Evolutionary conservation across 1,284 basidiomycete species (phyloP), one percentile per base, ranked within the genome.

Genomic region (Cryptococcus amylolentus): DNA sequence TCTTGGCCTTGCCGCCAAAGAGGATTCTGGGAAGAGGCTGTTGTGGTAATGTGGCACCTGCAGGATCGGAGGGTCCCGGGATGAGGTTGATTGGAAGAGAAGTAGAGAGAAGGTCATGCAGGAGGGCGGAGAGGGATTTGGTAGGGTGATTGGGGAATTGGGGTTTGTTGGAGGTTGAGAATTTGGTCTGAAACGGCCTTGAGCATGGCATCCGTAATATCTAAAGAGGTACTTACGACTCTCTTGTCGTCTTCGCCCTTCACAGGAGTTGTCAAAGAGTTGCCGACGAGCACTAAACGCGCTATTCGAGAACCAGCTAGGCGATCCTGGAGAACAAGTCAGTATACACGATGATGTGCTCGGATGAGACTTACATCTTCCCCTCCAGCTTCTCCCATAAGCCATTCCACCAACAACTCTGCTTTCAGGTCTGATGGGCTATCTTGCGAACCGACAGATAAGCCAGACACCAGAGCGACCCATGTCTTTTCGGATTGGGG

Each of bases 11-110:
- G 1, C 82, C 80, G 20, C 90, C 89, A 61, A 99, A 88, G 84
- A 99, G 92, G 5, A 90, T 88, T 45, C 86, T 84, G 40, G 96
- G 96, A 65, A 98, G 82, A 0, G 91, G 84, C 72, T 98, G 95
- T 72, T 99, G 96, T 1, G 96, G 96, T 54, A 99, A 78, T 28
- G 95, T 90, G 0, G 84, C 82, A 0, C 89, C 90, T 7, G 91
- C 84, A 1, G 95, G 95, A 75, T 99, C 95, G 42, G 82, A 81
- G 49, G 86, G 83, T 12, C 95, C 94, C 0, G 95, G 89, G 20
- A 96, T 80, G 35, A 95, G 80, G 69, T 92, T 90, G 27, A 95
- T 80, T 5, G 89, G 87, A 68, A 93, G 80, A 26, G 84, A 81
- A 39, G 83, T 82, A 20, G 83, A 84, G 61, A 88, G 83, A 37